phyloP scores from a whole-genome alignment of 2,329 filamentous ascomycete species.

The Gyromitra esculenta region DNA sequence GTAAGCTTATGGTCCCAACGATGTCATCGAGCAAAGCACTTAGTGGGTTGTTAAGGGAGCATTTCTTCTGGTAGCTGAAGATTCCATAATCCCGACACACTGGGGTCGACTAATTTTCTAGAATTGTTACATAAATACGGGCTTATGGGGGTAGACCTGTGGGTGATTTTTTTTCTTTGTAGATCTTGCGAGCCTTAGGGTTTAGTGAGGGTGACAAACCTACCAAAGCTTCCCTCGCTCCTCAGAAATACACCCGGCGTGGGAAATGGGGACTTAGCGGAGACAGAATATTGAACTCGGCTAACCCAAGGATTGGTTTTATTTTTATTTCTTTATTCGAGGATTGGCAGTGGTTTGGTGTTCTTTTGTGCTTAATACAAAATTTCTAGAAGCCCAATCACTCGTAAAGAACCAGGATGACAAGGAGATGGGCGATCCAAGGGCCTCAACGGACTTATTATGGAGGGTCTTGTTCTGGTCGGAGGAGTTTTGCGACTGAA shows the following conservation, averaged over 20 bases:
- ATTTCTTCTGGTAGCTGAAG: neutral
- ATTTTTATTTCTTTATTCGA: neutral
- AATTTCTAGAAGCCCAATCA: neutral
- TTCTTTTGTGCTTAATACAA: neutral
- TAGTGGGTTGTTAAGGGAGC: neutral
- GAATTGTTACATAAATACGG: slow-evolving; percentile 10
- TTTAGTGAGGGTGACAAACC: neutral
- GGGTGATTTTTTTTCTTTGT: neutral
- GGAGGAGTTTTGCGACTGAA: slow-evolving; percentile 21
- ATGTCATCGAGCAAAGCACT: neutral
- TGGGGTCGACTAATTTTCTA: neutral
- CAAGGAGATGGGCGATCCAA: slow-evolving; percentile 4
- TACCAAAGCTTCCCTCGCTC: neutral
- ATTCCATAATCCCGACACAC: slow-evolving; percentile 22
- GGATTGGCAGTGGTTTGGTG: neutral
- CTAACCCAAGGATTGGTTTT: neutral
- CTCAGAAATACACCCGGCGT: neutral
- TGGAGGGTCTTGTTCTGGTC: slow-evolving; percentile 12
- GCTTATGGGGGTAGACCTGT: neutral
- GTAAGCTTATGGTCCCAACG: neutral
- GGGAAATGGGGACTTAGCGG: neutral
- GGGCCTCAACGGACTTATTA: neutral
- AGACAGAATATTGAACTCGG: neutral
- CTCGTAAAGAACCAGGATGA: neutral
- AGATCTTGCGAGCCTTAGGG: neutral